Evolutionary conservation across 2,329 filamentous ascomycete species (phyloP).

Genomic region (Xenosphaeropsis pyriputrescens): DNA sequence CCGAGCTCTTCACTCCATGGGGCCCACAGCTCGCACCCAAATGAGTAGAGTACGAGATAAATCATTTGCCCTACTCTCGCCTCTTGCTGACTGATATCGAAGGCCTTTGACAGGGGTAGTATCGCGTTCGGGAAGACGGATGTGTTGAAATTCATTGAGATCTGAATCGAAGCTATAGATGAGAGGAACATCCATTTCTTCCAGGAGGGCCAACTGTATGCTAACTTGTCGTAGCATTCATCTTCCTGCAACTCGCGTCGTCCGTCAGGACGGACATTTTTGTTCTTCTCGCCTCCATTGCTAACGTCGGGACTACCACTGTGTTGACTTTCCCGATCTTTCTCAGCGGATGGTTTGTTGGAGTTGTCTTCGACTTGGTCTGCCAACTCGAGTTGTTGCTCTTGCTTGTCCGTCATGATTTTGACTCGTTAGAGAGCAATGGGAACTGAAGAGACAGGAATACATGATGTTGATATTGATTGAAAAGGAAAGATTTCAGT

Average conservation of each 20-base stretch:
- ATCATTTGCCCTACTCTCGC: constrained; percentile 63
- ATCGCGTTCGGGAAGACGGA: constrained; percentile 59
- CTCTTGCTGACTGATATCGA: constrained; percentile 50
- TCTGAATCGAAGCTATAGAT: constrained; percentile 61
- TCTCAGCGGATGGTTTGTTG: constrained; percentile 1
- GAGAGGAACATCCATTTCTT: constrained; percentile 62
- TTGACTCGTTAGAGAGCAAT: no score
- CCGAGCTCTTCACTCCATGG: constrained; percentile 79
- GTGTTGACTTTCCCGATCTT: no score
- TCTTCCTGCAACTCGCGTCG: constrained; percentile 29
- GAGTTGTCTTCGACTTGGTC: constrained; percentile 1
- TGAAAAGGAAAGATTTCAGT: no score
- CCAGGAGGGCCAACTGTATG: constrained; percentile 40
- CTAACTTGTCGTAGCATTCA: constrained; percentile 52
- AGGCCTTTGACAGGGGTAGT: constrained; percentile 49
- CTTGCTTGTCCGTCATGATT: background rate
- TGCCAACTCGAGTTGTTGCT: constrained; percentile 2
- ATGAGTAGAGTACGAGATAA: constrained; percentile 68
- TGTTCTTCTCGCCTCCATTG: background rate
- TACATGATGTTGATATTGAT: no score
- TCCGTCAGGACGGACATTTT: constrained; percentile 3
- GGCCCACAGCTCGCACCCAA: constrained; percentile 80
- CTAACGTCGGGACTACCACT: no score
- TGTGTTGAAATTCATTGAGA: constrained; percentile 70
- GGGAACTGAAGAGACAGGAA: no score